phyloP scores from a whole-genome alignment of 345 rosid species.

The Cardamine chenopodiifolia region DNA sequence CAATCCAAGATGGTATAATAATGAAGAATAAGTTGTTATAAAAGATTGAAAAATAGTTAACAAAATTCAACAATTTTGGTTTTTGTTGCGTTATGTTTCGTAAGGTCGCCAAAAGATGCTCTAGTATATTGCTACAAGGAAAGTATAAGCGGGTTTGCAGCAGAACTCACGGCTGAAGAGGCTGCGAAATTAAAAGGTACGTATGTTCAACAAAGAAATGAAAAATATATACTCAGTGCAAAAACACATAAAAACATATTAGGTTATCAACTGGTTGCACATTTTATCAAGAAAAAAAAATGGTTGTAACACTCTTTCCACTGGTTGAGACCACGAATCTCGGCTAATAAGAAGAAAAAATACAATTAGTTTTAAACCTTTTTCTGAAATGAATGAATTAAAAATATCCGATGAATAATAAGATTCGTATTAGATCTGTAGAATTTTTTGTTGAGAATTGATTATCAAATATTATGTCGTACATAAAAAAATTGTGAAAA shows the following conservation, averaged over 20 bases:
- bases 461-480: background rate
- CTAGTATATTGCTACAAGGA: constrained; percentile 21
- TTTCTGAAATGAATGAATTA: background rate
- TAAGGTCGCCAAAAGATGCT: constrained; percentile 15
- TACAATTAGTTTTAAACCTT: background rate
- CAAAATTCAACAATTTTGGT: background rate
- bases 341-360: background rate
- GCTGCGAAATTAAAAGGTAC: constrained; percentile 27
- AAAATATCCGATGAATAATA: background rate
- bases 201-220: background rate
- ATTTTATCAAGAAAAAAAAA: background rate
- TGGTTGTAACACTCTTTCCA: background rate
- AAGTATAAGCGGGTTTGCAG: constrained; percentile 25
- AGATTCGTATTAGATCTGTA: background rate
- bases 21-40: background rate
- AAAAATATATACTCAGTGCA: background rate
- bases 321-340: background rate
- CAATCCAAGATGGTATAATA: background rate
- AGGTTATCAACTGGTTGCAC: background rate
- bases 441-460: background rate
- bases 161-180: constrained; percentile 28
- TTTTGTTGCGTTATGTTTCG: background rate
- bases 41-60: background rate
- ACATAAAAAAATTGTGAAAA: background rate
- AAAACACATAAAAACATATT: background rate